Base-by-base conservation (phyloP, 108 stramenopile species). In the Ochromonas danica region DNA sequence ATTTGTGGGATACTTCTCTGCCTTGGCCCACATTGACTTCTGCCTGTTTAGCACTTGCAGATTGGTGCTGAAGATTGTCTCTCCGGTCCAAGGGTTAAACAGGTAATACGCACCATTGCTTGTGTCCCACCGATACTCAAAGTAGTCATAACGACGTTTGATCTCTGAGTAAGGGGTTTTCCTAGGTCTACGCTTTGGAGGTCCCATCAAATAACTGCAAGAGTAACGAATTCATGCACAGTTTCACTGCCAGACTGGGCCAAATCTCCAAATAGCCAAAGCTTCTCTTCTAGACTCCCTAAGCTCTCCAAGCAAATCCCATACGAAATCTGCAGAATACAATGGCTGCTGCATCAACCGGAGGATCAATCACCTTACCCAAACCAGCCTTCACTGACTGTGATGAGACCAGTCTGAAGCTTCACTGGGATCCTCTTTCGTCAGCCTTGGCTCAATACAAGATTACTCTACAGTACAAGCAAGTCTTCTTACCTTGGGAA, bases 351-450 rank as follows among this genome's bases (percentile, higher is more conserved):
- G n/a, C n/a, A n/a, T n/a, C n/a, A n/a, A 51, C 45, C 14, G 45
- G 22, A 51, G 22, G 45, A 51, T 14, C 6, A 6, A 75, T 75
- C 14, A 60, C 3, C 22, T 27, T 75, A 30, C 72, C 72, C 6
- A 75, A 75, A 60, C 31, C 31, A 10, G 6, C 17, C 6, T 75
- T 57, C 38, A 27, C 10, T 35, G 6, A 38, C 14, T 75, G 72
- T 60, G 72, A 75, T 36, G 72, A 75, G 40, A 75, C 72, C 6
- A 33, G 31, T 75, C 38, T 75, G 40, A 42, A 27, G 17, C 6
- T 75, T 38, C 6, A 6, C 22, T 75, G 72, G 72, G 72, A 75
- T 75, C n/a, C 45, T 35, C 3, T 75, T 45, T 45, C 31, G 14
- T 42, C 17, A 30, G 6, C 14, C 10, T 17, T 3, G 28, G 22